Conservation (phyloP, 2,329 filamentous ascomycete genomes). For the Botrytis pseudocinerea region DNA sequence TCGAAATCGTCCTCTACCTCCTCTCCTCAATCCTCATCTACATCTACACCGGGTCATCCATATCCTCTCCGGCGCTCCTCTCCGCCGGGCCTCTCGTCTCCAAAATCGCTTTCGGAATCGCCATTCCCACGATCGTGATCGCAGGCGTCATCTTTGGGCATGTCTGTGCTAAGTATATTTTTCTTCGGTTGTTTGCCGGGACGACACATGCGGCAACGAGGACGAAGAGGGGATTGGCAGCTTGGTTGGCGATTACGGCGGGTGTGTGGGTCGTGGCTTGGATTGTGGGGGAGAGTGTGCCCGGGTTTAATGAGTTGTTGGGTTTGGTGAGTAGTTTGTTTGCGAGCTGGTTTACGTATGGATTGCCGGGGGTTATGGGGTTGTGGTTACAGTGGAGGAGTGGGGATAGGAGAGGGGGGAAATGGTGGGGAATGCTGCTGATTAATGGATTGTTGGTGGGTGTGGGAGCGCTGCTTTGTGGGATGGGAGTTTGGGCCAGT, state of each 20-base stretch:
- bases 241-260: conserved; percentile 59
- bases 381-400: conserved; percentile 49
- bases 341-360: conserved; percentile 60
- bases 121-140: conserved; percentile 68
- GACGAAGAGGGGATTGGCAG: conserved; percentile 41
- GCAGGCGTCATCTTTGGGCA: conserved; percentile 71
- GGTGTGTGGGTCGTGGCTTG: conserved; percentile 61
- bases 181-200: conserved; percentile 59
- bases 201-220: conserved; percentile 52
- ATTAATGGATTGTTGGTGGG: conserved; percentile 23
- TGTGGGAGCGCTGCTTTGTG: conserved; percentile 24
- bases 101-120: conserved; percentile 68
- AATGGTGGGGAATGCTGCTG: neutral
- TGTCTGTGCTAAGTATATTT: conserved; percentile 62
- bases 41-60: conserved; percentile 60
- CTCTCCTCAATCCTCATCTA: conserved; percentile 56
- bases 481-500: conserved; percentile 26
- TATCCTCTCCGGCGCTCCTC: conserved; percentile 66
- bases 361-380: conserved; percentile 50
- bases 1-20: conserved; percentile 63
- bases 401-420: conserved; percentile 36
- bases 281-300: conserved; percentile 67
- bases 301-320: conserved; percentile 65
- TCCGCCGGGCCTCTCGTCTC: conserved; percentile 53
- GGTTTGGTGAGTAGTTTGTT: conserved; percentile 57